These are phyloP conservation scores for Syncephalastrum monosporum DNA, from an alignment of 371 early-diverging fungal genomes.

Conservation along the genomic window DNA sequence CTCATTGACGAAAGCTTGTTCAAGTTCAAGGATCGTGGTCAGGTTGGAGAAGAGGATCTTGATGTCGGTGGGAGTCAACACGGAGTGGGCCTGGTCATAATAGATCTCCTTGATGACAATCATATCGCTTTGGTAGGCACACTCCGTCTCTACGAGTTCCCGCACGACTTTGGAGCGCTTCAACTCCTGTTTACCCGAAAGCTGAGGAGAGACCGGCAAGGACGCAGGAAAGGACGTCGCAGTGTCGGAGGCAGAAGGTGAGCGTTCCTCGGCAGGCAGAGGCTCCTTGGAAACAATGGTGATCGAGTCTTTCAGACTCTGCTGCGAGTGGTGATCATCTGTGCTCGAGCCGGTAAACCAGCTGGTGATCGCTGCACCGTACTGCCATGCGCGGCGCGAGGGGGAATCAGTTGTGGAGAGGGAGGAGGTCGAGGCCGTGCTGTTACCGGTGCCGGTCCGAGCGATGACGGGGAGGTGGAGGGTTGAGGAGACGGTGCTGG, in stretches of 20 bases:
- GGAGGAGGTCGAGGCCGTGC: slow-evolving; percentile 24
- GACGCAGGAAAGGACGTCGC: slow-evolving; percentile 9
- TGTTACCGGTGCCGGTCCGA: slow-evolving; percentile 18
- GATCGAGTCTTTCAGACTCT: slow-evolving; percentile 20
- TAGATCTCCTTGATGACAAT: slow-evolving; percentile 53
- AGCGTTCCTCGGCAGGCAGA: slow-evolving; percentile 3
- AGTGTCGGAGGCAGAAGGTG: slow-evolving; percentile 6
- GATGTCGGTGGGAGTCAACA: slow-evolving; percentile 54
- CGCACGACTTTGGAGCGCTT: slow-evolving; percentile 53
- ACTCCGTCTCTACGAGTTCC: slow-evolving; percentile 75
- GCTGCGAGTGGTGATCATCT: slow-evolving; percentile 13
- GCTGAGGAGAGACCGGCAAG: slow-evolving; percentile 16
- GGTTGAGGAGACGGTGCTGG: slow-evolving; percentile 11
- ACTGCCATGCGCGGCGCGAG: slow-evolving; percentile 22
- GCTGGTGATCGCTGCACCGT: slow-evolving; percentile 18
- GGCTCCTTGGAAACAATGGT: slow-evolving; percentile 21
- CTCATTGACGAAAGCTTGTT: slow-evolving; percentile 44
- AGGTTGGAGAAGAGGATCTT: slow-evolving; percentile 71
- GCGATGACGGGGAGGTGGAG: slow-evolving; percentile 19
- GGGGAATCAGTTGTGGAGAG: slow-evolving; percentile 12
- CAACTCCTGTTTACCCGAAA: slow-evolving; percentile 14
- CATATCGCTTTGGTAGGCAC: slow-evolving; percentile 70
- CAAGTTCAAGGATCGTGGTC: slow-evolving; percentile 56
- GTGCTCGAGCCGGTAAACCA: slow-evolving; percentile 17
- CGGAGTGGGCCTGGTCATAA: slow-evolving; percentile 53